Conservation (phyloP, 2,329 filamentous ascomycete species). For the Xylariaceae sp. region DNA sequence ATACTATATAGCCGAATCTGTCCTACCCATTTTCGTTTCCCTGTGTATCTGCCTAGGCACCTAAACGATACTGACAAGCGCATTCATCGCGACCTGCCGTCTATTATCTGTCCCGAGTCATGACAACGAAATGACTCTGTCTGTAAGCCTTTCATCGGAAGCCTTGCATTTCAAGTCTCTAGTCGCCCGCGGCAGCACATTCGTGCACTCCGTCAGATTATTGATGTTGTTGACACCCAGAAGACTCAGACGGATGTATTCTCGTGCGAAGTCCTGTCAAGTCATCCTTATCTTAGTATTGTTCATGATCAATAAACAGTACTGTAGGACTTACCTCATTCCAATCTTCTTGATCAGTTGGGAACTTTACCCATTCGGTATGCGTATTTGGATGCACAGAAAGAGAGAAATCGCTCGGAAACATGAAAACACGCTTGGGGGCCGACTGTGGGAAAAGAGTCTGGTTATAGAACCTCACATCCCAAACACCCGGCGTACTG, state of each 20-base stretch:
- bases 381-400: conserved; percentile 32
- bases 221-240: conserved; percentile 56
- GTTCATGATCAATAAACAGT: not conserved
- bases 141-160: not conserved
- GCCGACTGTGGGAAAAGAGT: conserved; percentile 26
- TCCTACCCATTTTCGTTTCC: too few species aligned
- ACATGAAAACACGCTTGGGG: conserved; percentile 36
- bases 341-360: conserved; percentile 36
- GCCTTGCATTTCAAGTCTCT: not conserved
- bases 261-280: conserved; percentile 43
- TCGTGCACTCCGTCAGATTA: conserved; percentile 49
- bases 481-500: conserved; percentile 49
- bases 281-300: not conserved
- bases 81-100: too few species aligned
- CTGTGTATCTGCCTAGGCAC: too few species aligned
- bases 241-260: conserved; percentile 50
- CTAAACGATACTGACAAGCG: too few species aligned
- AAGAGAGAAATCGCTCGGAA: conserved; percentile 39
- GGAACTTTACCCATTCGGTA: conserved; percentile 35
- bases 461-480: conserved; percentile 46
- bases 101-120: too few species aligned
- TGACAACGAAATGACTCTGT: too few species aligned
- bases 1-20: too few species aligned
- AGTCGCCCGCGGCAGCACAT: conserved; percentile 39
- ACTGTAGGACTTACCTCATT: conserved; percentile 31